Conservation (phyloP, 306 rosid genomes). For the Mimosa bimucronata region DNA sequence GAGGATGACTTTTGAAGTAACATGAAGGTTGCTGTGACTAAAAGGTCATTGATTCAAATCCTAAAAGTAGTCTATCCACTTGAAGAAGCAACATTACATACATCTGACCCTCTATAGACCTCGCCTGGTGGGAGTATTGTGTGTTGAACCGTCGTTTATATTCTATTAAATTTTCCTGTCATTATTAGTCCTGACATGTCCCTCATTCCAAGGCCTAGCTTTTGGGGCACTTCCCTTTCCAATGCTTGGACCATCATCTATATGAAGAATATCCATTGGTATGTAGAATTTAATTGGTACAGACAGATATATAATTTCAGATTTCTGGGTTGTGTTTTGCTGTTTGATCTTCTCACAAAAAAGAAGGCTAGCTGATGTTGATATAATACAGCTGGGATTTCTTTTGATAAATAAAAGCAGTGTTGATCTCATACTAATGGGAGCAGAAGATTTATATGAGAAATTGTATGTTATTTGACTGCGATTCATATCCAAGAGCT, state of each 20-base stretch:
- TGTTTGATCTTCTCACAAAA: not conserved
- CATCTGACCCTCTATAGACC: no score
- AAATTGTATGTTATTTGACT: slow-evolving; percentile 6
- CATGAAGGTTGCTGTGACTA: no score
- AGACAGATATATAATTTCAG: not conserved
- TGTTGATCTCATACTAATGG: not conserved
- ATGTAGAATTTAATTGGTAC: slow-evolving; percentile 13
- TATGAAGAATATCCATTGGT: not conserved
- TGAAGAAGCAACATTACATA: no score
- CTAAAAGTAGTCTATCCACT: no score
- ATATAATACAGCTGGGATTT: not conserved
- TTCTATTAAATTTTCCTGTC: not conserved
- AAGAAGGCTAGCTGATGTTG: not conserved
- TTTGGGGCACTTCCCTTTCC: slow-evolving; percentile 12
- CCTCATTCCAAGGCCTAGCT: slow-evolving; percentile 28
- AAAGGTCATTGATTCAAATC: no score
- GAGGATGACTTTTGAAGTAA: no score
- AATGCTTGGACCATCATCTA: slow-evolving; percentile 32
- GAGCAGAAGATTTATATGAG: slow-evolving; percentile 18
- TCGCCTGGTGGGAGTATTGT: no score
- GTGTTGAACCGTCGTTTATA: no score
- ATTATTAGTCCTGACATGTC: not conserved
- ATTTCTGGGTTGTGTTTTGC: not conserved
- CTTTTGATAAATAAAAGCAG: not conserved
- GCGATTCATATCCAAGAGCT: slow-evolving; percentile 31